phyloP scores from a whole-genome alignment of 2,329 filamentous ascomycete genomes.

The Sordariomycetes sp. region DNA sequence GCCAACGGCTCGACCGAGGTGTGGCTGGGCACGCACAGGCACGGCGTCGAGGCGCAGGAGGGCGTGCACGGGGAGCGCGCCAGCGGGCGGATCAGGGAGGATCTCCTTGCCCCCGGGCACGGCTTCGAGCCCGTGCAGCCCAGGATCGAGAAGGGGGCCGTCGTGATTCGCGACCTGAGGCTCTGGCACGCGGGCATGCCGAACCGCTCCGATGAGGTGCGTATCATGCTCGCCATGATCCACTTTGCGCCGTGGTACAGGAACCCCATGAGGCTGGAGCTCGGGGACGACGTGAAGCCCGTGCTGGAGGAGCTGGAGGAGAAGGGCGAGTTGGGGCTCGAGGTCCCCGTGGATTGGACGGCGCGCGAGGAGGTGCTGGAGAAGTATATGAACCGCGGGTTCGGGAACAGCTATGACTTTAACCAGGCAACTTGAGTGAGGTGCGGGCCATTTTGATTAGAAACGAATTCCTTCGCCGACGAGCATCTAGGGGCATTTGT shows the following conservation, averaged over 20 bases:
- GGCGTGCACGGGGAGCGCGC: constrained; percentile 38
- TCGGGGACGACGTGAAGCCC: constrained; percentile 36
- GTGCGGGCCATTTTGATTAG: too few relatives aligned
- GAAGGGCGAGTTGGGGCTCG: constrained; percentile 22
- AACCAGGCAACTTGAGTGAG: constrained; percentile 25
- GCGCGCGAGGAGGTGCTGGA: constrained; percentile 25
- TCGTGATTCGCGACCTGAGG: constrained; percentile 47
- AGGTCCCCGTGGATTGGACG: constrained; percentile 40
- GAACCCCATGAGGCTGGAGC: constrained; percentile 44
- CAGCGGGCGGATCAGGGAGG: constrained; percentile 35
- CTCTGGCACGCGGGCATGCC: constrained; percentile 57
- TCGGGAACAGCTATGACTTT: constrained; percentile 54
- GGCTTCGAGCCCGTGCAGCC: constrained; percentile 37
- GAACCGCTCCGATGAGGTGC: constrained; percentile 35
- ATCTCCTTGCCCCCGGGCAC: constrained; percentile 24
- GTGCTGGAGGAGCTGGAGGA: constrained; percentile 22
- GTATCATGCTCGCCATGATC: constrained; percentile 51
- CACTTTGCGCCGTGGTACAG: constrained; percentile 48
- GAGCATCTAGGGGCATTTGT: too few relatives aligned
- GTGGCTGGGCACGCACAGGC: constrained; percentile 45
- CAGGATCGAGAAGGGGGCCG: constrained; percentile 37
- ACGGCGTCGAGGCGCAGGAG: constrained; percentile 28
- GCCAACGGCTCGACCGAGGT: constrained; percentile 46
- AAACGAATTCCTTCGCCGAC: too few relatives aligned
- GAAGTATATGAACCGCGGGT: constrained; percentile 43